Conservation (phyloP, 441 rosid species). For the Aleurites moluccanus region DNA sequence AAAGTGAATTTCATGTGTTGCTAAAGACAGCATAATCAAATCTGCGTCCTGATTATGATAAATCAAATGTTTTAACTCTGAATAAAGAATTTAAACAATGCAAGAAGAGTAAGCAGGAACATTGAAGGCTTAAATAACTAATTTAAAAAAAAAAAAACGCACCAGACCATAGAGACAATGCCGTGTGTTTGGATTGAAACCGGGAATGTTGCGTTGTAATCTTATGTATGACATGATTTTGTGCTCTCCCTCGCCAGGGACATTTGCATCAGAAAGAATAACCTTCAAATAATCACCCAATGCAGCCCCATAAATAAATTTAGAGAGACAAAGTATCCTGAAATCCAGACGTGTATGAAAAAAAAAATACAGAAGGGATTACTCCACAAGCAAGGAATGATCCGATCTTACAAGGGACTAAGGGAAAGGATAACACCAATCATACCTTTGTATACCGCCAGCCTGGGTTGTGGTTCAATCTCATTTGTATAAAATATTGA, state of each 20-base stretch:
- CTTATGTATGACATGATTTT: slow-evolving; percentile 94
- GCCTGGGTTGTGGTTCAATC: slow-evolving; percentile 79
- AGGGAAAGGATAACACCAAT: slow-evolving; percentile 28
- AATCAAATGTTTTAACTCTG: slow-evolving; percentile 16
- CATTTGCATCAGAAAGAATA: slow-evolving; percentile 96
- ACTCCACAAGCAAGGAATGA: slow-evolving; percentile 49
- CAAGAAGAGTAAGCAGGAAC: not conserved
- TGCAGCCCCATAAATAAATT: slow-evolving; percentile 56
- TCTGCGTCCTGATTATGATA: slow-evolving; percentile 78
- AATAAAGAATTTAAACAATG: not conserved
- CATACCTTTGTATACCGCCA: slow-evolving; percentile 87
- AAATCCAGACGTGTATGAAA: slow-evolving; percentile 39
- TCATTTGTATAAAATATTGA: slow-evolving; percentile 81
- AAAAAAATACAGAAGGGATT: slow-evolving; percentile 39
- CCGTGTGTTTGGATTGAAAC: slow-evolving; percentile 85
- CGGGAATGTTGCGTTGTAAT: slow-evolving; percentile 74
- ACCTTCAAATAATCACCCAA: slow-evolving; percentile 83
- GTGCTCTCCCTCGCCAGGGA: slow-evolving; percentile 99
- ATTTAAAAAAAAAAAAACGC: slow-evolving; percentile 33
- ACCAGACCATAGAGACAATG: slow-evolving; percentile 97
- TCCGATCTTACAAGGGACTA: slow-evolving; percentile 39
- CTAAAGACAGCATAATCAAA: slow-evolving; percentile 91
- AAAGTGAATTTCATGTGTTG: slow-evolving; percentile 98
- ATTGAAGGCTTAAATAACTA: not conserved
- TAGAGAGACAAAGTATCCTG: slow-evolving; percentile 56